phyloP scores from a whole-genome alignment of 768 basidiomycete species.

The Auriscalpium orientale region DNA sequence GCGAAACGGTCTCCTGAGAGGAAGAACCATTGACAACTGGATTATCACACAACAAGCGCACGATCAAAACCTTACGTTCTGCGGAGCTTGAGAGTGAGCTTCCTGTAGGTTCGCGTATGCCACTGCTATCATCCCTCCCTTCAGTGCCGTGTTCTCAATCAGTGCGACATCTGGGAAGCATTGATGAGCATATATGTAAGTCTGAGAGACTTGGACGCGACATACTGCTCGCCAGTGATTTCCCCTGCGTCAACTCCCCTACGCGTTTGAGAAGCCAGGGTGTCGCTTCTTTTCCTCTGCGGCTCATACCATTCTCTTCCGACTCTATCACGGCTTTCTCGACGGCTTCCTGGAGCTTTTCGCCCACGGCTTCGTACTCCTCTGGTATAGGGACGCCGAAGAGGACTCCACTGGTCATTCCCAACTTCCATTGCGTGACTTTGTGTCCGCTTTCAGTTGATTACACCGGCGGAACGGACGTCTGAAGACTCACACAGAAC shows the following conservation, averaged over 20 bases:
- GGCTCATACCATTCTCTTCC: constrained; percentile 70
- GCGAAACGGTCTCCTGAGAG: no score
- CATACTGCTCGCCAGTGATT: constrained; percentile 67
- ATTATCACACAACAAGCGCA: no score
- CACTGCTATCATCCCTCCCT: constrained; percentile 74
- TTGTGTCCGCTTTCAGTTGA: constrained; percentile 22
- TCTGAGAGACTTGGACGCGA: neutral
- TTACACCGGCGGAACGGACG: neutral
- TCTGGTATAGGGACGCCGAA: constrained; percentile 89
- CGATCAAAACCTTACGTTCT: no score
- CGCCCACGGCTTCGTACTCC: constrained; percentile 59
- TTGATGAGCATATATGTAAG: neutral
- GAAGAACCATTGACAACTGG: no score
- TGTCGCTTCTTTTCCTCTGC: constrained; percentile 83
- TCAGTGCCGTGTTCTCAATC: constrained; percentile 78
- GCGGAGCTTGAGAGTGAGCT: neutral
- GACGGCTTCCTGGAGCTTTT: constrained; percentile 64
- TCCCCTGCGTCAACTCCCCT: constrained; percentile 68
- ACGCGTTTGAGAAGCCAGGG: constrained; percentile 90
- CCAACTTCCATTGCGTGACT: constrained; percentile 69
- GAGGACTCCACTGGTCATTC: constrained; percentile 68
- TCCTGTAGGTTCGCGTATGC: constrained; percentile 52
- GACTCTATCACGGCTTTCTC: constrained; percentile 83
- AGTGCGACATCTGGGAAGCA: constrained; percentile 67
- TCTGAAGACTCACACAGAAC: constrained; percentile 52